Percentiles rank a stretch among this genome's conserved stretches.
Conservation (phyloP, 345 rosid species). For the Rhizophora mangle region DNA sequence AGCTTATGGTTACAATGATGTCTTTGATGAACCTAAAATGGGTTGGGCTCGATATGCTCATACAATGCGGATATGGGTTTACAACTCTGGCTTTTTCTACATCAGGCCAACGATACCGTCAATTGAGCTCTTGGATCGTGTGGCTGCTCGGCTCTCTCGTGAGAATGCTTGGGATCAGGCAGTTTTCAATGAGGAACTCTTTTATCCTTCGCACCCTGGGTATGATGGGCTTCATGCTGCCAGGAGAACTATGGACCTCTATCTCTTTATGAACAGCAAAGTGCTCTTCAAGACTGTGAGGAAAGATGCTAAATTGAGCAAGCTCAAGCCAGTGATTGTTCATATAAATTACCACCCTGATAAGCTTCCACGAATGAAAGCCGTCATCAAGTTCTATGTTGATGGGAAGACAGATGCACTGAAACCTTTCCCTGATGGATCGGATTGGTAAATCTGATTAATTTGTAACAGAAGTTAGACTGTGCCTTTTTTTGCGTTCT, state of each 20-base stretch:
- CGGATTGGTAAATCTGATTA: constrained; percentile 13
- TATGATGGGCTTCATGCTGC: constrained; percentile 28
- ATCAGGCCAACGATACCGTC: constrained; percentile 32
- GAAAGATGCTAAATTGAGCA: constrained; percentile 25
- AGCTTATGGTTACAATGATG: constrained; percentile 28
- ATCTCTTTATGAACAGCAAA: constrained; percentile 35
- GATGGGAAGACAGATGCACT: constrained; percentile 27
- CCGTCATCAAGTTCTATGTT: constrained; percentile 24
- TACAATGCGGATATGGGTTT: constrained; percentile 35
- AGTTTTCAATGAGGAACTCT: constrained; percentile 34
- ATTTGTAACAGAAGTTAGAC: too few relatives aligned
- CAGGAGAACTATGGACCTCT: constrained; percentile 31
- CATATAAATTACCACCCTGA: constrained; percentile 35
- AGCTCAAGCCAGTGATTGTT: constrained; percentile 30
- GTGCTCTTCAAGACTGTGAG: constrained; percentile 32
- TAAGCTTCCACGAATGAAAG: constrained; percentile 31
- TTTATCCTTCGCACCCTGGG: constrained; percentile 28
- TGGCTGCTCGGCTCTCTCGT: constrained; percentile 23
- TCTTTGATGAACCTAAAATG: constrained; percentile 30
- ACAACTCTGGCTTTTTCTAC: constrained; percentile 31
- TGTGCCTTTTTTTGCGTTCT: too few relatives aligned
- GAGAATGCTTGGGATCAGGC: constrained; percentile 35
- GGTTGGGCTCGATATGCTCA: constrained; percentile 37
- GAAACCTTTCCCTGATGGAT: constrained; percentile 32
- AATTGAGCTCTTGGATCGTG: constrained; percentile 32